Evolutionary conservation across 73 alveolate genomes (phyloP).

Genomic region (Tetrahymena thermophila): DNA sequence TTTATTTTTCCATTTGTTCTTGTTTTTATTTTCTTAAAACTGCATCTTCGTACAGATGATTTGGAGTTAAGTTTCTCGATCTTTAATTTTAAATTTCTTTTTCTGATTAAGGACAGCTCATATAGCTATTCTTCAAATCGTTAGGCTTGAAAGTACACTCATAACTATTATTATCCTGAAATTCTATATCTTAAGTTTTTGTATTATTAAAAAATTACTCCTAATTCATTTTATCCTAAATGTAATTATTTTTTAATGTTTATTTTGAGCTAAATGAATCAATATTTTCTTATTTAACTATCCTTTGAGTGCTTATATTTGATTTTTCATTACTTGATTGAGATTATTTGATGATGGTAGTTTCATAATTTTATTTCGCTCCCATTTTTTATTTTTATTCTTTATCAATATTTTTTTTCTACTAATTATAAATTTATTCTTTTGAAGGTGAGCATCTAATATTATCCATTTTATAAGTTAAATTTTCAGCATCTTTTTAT

Average conservation of each 20-base stretch:
- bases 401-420: background rate
- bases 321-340: background rate
- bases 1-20: background rate
- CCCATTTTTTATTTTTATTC: background rate
- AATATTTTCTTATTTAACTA: background rate
- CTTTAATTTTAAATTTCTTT: background rate
- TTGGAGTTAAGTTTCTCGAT: background rate
- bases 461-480: background rate
- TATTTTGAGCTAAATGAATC: background rate
- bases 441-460: background rate
- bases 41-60: background rate
- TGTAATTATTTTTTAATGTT: background rate
- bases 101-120: background rate
- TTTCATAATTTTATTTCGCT: background rate
- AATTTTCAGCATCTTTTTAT: background rate
- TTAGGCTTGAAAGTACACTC: background rate
- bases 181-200: background rate
- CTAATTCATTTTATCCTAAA: background rate
- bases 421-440: background rate
- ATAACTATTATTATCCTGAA: background rate
- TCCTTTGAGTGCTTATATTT: background rate
- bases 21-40: background rate
- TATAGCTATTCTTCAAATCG: background rate
- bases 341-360: background rate
- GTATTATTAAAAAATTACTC: background rate